A percentile compares a stretch with the other conserved stretches of the same genome.
These are phyloP conservation scores for Neofusicoccum ribis DNA, from an alignment of 2,329 filamentous ascomycete species.

Conservation along the genomic window DNA sequence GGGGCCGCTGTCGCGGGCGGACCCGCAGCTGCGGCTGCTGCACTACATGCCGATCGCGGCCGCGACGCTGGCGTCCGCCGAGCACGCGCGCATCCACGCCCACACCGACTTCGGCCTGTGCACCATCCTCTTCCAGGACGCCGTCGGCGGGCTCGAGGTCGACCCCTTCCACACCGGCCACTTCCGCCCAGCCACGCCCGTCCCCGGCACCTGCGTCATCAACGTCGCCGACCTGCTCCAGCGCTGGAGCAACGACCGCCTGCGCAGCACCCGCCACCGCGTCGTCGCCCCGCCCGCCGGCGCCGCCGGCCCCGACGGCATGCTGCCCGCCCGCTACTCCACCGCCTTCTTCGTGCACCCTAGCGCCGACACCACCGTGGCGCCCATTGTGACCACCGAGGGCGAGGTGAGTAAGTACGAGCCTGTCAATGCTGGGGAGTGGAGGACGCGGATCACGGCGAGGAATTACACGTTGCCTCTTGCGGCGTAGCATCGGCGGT, in stretches of 20 bases:
- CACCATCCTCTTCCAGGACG: constrained; percentile 49
- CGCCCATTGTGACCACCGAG: constrained; percentile 24
- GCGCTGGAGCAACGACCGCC: constrained; percentile 86
- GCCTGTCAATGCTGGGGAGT: constrained; percentile 76
- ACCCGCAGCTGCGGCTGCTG: constrained; percentile 62
- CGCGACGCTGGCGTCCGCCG: constrained; percentile 60
- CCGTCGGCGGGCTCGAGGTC: constrained; percentile 35
- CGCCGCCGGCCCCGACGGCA: constrained; percentile 40
- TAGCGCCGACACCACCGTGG: constrained; percentile 73
- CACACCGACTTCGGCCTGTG: constrained; percentile 66
- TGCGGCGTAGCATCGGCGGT: no score
- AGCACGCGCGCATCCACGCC: constrained; percentile 69
- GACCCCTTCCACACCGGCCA: constrained; percentile 67
- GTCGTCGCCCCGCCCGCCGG: constrained; percentile 76
- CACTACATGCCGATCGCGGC: constrained; percentile 72
- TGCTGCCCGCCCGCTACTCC: constrained; percentile 74
- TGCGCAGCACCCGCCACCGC: constrained; percentile 86
- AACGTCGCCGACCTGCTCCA: constrained; percentile 87
- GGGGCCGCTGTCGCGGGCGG: constrained; percentile 60
- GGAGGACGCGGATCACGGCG: constrained; percentile 73
- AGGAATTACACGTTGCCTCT: constrained; percentile 57
- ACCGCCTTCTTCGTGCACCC: constrained; percentile 94
- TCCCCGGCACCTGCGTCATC: constrained; percentile 77
- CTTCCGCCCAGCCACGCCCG: constrained; percentile 81
- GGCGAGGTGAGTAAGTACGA: constrained; percentile 71